Conservation (phyloP, 768 basidiomycete genomes). For the Agaricus sinodeliciosus region DNA sequence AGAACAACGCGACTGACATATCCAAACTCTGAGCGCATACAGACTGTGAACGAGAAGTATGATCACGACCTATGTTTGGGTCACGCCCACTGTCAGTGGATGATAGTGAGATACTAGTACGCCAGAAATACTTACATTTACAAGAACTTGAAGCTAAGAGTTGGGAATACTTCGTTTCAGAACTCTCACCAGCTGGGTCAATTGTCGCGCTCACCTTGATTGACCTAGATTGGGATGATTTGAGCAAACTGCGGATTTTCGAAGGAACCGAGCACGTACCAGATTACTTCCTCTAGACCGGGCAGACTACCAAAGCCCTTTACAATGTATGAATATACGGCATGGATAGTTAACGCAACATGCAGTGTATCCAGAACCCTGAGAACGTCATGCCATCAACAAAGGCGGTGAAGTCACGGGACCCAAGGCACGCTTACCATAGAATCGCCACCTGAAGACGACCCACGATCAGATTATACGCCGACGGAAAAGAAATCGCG, state of each 20-base stretch:
- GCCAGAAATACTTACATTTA: constrained; percentile 27
- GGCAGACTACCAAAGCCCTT: constrained; percentile 26
- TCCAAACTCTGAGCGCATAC: constrained; percentile 40
- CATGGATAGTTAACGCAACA: constrained; percentile 25
- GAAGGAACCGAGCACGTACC: constrained; percentile 18
- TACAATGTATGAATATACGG: constrained; percentile 30
- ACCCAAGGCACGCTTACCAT: background rate
- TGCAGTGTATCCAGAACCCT: constrained; percentile 31
- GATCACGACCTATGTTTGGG: constrained; percentile 27
- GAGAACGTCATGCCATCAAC: background rate
- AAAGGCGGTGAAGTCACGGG: background rate
- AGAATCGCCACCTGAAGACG: constrained; percentile 2
- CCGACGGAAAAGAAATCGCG: background rate
- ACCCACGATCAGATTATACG: background rate
- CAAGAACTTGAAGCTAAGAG: constrained; percentile 31
- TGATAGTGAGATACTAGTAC: background rate
- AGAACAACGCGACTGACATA: constrained; percentile 27
- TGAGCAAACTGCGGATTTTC: background rate
- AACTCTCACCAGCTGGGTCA: background rate
- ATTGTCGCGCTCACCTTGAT: constrained; percentile 21
- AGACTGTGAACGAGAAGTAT: constrained; percentile 40
- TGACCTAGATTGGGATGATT: constrained; percentile 19
- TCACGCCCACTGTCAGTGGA: background rate
- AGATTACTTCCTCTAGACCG: constrained; percentile 21
- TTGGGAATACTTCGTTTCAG: background rate